These are phyloP conservation scores for Aureobasidium sp. DNA, from an alignment of 2,329 filamentous ascomycete genomes.

Conservation along the genomic window DNA sequence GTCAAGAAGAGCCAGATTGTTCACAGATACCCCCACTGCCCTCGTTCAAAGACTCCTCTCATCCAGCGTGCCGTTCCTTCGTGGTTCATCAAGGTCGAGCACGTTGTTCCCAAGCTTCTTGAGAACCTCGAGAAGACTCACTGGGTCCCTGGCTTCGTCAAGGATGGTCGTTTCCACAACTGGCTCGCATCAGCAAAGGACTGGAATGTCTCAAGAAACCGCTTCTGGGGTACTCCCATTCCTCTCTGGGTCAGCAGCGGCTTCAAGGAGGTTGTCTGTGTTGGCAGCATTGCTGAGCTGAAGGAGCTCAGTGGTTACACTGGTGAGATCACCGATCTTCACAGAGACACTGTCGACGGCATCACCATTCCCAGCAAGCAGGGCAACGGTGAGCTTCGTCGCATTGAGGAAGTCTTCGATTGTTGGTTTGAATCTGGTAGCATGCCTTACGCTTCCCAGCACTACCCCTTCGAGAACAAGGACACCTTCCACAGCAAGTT, in stretches of 20 bases:
- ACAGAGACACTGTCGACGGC: slow-evolving; percentile 85
- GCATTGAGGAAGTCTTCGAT: slow-evolving; percentile 85
- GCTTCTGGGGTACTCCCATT: slow-evolving; percentile 92
- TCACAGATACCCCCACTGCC: slow-evolving; percentile 91
- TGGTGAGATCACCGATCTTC: slow-evolving; percentile 75
- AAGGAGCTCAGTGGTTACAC: slow-evolving; percentile 78
- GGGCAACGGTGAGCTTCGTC: slow-evolving; percentile 73
- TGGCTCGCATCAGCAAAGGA: slow-evolving; percentile 89
- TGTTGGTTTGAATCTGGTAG: slow-evolving; percentile 96
- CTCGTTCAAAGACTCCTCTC: slow-evolving; percentile 86
- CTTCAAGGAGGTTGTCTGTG: slow-evolving; percentile 72
- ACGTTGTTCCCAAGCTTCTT: slow-evolving; percentile 81
- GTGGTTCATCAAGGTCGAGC: slow-evolving; percentile 86
- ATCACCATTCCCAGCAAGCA: slow-evolving; percentile 89
- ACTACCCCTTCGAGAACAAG: slow-evolving; percentile 87
- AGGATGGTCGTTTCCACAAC: slow-evolving; percentile 81
- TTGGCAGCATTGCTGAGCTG: slow-evolving; percentile 78
- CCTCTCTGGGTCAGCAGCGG: slow-evolving; percentile 90
- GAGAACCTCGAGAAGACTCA: slow-evolving; percentile 80
- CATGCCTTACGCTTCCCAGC: slow-evolving; percentile 87
- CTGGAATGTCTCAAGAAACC: slow-evolving; percentile 90
- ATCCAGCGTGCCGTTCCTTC: slow-evolving; percentile 88
- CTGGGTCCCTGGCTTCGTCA: slow-evolving; percentile 86
- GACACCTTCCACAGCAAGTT: slow-evolving; percentile 69
- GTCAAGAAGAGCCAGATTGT: slow-evolving; percentile 79